These are phyloP conservation scores for Ilex asprella DNA, from an alignment of 257 asterid species.

Conservation along the genomic window DNA sequence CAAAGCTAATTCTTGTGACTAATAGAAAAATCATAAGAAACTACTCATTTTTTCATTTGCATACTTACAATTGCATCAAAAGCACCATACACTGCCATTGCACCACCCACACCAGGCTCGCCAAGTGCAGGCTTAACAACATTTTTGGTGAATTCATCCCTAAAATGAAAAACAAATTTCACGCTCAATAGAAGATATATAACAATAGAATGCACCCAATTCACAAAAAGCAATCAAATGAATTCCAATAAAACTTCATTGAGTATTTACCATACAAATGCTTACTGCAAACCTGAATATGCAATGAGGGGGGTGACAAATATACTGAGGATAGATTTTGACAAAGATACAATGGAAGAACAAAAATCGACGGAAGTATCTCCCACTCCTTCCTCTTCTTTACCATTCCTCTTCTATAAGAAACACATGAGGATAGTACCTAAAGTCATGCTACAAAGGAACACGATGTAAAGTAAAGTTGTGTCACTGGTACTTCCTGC, in stretches of 20 bases:
- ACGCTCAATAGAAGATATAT: background rate
- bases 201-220: too few relatives aligned
- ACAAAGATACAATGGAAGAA: constrained; percentile 52
- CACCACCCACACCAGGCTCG: constrained; percentile 95
- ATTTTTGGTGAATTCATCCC: constrained; percentile 95
- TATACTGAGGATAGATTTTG: constrained; percentile 54
- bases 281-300: constrained; percentile 91
- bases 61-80: constrained; percentile 84
- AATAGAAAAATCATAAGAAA: background rate
- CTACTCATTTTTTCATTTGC: constrained; percentile 1
- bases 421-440: constrained; percentile 88
- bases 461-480: constrained; percentile 63
- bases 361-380: constrained; percentile 35
- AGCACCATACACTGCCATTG: constrained; percentile 87
- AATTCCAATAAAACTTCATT: too few relatives aligned
- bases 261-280: constrained; percentile 77
- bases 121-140: constrained; percentile 78
- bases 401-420: constrained; percentile 57
- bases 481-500: constrained; percentile 81
- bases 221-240: too few relatives aligned
- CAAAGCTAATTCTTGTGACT: too few relatives aligned
- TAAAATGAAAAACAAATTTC: constrained; percentile 17
- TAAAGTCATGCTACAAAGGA: constrained; percentile 65
- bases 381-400: constrained; percentile 44
- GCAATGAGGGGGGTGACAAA: constrained; percentile 84